A percentile compares a stretch with the other conserved stretches of the same genome.
Conservation (phyloP, 495 filamentous ascomycete genomes). For the Cercophora newfieldiana region DNA sequence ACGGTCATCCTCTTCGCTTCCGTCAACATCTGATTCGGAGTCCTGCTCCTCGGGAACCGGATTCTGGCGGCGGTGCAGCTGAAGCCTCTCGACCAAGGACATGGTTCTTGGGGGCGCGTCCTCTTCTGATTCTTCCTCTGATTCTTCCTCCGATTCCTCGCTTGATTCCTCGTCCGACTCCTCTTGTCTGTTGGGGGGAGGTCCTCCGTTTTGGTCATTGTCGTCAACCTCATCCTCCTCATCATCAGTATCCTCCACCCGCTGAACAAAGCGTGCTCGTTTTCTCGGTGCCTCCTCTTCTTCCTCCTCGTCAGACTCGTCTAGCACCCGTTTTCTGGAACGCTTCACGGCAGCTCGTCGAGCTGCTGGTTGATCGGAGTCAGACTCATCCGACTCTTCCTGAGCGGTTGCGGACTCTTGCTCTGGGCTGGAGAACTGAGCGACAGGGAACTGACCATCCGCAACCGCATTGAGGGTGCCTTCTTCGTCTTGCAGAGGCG, state of each 20-base stretch:
- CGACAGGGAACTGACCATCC: slow-evolving; percentile 8
- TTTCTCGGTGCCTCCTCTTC: slow-evolving; percentile 8
- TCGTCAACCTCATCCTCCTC: background rate
- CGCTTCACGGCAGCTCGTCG: background rate
- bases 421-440: slow-evolving; percentile 30
- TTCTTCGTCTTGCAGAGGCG: background rate
- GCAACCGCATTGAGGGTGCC: slow-evolving; percentile 1
- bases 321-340: slow-evolving; percentile 13
- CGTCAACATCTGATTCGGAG: background rate
- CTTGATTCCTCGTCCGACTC: background rate
- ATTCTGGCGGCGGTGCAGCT: slow-evolving; percentile 7
- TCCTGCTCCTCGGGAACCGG: slow-evolving; percentile 5
- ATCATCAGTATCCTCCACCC: background rate
- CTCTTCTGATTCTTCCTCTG: background rate
- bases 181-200: background rate
- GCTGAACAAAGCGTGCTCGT: background rate
- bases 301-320: slow-evolving; percentile 20
- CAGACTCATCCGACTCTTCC: slow-evolving; percentile 12
- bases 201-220: background rate
- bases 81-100: slow-evolving; percentile 11
- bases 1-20: background rate
- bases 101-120: background rate
- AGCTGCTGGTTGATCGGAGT: background rate
- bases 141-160: background rate
- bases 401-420: slow-evolving; percentile 19